A percentile compares a stretch with the other conserved stretches of the same genome.
Conservation (phyloP, 768 basidiomycete genomes). For the Exsudoporus frostii region DNA sequence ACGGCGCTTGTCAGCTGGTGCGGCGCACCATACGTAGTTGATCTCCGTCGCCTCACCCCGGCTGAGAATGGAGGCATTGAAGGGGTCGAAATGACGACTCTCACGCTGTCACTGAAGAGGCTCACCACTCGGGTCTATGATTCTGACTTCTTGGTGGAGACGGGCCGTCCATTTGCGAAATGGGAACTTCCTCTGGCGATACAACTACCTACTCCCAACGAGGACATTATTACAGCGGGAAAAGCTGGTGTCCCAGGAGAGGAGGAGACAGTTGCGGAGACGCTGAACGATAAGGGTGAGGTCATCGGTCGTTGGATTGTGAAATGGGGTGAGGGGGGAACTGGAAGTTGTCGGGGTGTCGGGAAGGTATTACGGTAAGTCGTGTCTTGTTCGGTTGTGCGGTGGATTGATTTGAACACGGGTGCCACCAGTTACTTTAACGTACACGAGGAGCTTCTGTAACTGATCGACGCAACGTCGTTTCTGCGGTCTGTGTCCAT, state of each 20-base stretch:
- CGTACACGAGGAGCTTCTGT: constrained; percentile 49
- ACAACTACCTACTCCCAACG: constrained; percentile 37
- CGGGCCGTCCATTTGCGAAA: constrained; percentile 68
- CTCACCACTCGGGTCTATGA: constrained; percentile 74
- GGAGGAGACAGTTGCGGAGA: constrained; percentile 83
- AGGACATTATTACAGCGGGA: constrained; percentile 31
- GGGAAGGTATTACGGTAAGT: constrained; percentile 67
- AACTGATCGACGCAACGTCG: constrained; percentile 1
- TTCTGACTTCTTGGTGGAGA: constrained; percentile 63
- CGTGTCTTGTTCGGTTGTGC: neutral
- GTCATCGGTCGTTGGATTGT: constrained; percentile 78
- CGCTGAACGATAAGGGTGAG: constrained; percentile 52
- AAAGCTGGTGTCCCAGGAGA: constrained; percentile 40
- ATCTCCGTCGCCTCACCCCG: constrained; percentile 50
- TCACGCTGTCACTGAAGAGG: constrained; percentile 55
- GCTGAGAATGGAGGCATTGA: constrained; percentile 43
- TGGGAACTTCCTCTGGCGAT: constrained; percentile 71
- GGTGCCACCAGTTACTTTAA: constrained; percentile 43
- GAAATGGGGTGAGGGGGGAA: constrained; percentile 64
- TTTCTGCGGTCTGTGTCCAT: neutral
- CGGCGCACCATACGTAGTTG: constrained; percentile 70
- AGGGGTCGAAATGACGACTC: constrained; percentile 68
- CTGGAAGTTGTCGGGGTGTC: constrained; percentile 57
- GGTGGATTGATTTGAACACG: neutral
- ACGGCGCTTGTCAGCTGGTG: constrained; percentile 72